Evolutionary conservation across 2,329 filamentous ascomycete genomes (phyloP).

Genomic region (Fusarium gaditjirri): DNA sequence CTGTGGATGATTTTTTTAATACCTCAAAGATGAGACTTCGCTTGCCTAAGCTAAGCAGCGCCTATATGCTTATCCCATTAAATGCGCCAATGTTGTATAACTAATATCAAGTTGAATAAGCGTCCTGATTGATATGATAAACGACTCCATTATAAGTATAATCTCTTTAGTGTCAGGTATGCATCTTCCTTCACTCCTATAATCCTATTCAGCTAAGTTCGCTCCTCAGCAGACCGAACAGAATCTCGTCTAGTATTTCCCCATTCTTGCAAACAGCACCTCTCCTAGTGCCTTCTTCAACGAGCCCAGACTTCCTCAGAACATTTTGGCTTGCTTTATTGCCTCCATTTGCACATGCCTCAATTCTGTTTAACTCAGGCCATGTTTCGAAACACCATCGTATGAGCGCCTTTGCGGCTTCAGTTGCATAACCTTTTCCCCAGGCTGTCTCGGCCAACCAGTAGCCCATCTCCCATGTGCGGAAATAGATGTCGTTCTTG

Average conservation of each 20-base stretch:
- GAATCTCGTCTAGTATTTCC: slow-evolving; percentile 49
- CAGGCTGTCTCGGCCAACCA: slow-evolving; percentile 56
- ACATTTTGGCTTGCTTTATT: slow-evolving; percentile 58
- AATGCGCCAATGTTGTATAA: background rate
- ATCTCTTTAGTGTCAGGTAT: background rate
- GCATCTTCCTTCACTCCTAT: background rate
- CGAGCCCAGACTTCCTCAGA: slow-evolving; percentile 56
- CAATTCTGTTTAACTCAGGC: slow-evolving; percentile 54
- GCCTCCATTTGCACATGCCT: slow-evolving; percentile 50
- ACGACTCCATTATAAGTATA: background rate
- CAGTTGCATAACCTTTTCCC: slow-evolving; percentile 59
- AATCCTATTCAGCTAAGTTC: slow-evolving; percentile 40
- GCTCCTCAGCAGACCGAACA: slow-evolving; percentile 54
- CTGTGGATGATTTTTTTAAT: background rate
- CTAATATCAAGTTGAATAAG: background rate
- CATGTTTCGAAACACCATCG: slow-evolving; percentile 58
- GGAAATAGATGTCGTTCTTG: slow-evolving; percentile 52
- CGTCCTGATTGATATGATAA: background rate
- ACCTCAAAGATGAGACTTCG: background rate
- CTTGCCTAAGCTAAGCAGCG: background rate
- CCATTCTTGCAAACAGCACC: slow-evolving; percentile 57
- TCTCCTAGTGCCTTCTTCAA: slow-evolving; percentile 56
- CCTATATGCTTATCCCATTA: background rate
- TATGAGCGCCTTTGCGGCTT: slow-evolving; percentile 52
- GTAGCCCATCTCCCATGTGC: slow-evolving; percentile 62